A percentile compares a stretch with the other conserved stretches of the same genome.
Evolutionary conservation across 345 rosid genomes (phyloP).

Genomic region (Camelina laxa): DNA sequence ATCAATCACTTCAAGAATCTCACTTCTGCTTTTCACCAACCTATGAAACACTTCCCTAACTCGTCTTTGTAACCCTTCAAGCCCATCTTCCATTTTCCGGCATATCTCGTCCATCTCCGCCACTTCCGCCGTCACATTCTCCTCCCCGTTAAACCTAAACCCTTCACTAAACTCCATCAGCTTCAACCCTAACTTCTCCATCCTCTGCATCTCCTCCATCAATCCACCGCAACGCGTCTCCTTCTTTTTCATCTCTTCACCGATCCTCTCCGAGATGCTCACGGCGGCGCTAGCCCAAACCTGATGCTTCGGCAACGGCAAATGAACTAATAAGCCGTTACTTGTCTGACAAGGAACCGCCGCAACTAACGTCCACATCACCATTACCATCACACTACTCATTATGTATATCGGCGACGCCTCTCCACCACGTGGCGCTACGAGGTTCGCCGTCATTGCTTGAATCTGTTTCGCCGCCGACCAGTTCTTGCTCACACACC

Average conservation of each 20-base stretch:
- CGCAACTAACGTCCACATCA: constrained; percentile 80
- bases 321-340: constrained; percentile 57
- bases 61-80: constrained; percentile 73
- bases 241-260: constrained; percentile 88
- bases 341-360: constrained; percentile 93
- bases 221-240: constrained; percentile 76
- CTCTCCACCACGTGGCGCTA: constrained; percentile 72
- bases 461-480: constrained; percentile 94
- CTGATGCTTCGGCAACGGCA: constrained; percentile 70
- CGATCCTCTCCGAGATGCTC: constrained; percentile 69
- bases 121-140: constrained; percentile 59
- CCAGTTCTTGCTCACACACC: constrained; percentile 73
- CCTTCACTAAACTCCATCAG: constrained; percentile 69
- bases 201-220: constrained; percentile 78
- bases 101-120: constrained; percentile 75
- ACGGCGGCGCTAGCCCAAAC: constrained; percentile 71
- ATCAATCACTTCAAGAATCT: constrained; percentile 66
- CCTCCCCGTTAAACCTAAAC: constrained; percentile 63
- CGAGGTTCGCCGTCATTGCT: constrained; percentile 73
- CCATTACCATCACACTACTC: constrained; percentile 61
- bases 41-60: constrained; percentile 88
- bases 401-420: constrained; percentile 62
- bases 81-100: constrained; percentile 78
- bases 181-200: constrained; percentile 71
- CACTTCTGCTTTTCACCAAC: constrained; percentile 81